phyloP scores from a whole-genome alignment of 139 green algal genomes.

The Chara braunii region DNA sequence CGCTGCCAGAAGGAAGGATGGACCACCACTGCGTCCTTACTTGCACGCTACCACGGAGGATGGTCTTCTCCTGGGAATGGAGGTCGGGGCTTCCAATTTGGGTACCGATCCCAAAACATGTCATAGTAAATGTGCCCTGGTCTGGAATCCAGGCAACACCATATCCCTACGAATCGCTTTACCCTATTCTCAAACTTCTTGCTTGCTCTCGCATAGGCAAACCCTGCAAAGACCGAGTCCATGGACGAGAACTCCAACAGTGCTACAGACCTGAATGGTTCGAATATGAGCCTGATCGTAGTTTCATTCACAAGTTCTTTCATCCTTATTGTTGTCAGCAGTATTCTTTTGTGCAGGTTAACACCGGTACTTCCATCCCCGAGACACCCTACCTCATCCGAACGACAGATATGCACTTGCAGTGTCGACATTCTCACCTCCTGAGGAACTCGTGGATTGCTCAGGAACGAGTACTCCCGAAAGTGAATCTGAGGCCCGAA shows the following conservation, averaged over 20 bases:
- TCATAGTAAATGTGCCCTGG: slow-evolving; percentile 89
- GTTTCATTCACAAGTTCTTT: background rate
- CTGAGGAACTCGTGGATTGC: slow-evolving; percentile 48
- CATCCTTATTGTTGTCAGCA: background rate
- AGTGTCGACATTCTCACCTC: slow-evolving; percentile 11
- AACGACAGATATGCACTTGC: background rate
- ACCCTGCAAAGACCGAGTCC: slow-evolving; percentile 17
- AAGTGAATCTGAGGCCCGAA: slow-evolving; percentile 34
- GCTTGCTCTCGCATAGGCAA: background rate
- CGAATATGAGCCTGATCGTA: background rate
- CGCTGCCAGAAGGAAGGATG: too few relatives aligned
- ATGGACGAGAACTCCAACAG: slow-evolving; percentile 24
- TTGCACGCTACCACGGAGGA: slow-evolving; percentile 9
- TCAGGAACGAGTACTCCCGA: slow-evolving; percentile 68
- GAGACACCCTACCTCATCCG: slow-evolving; percentile 3
- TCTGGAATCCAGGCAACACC: slow-evolving; percentile 79
- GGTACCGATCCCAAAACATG: slow-evolving; percentile 39
- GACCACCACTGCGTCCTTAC: too few relatives aligned
- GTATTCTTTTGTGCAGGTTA: background rate
- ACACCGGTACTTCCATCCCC: background rate
- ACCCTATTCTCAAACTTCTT: slow-evolving; percentile 57
- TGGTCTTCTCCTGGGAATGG: slow-evolving; percentile 17
- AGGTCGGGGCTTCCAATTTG: slow-evolving; percentile 9
- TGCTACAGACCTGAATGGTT: slow-evolving; percentile 5
- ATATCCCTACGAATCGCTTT: slow-evolving; percentile 61